A percentile compares a stretch with the other conserved stretches of the same genome.
Evolutionary conservation across 139 green algal species (phyloP).

Genomic region (Nannochloris sp.): DNA sequence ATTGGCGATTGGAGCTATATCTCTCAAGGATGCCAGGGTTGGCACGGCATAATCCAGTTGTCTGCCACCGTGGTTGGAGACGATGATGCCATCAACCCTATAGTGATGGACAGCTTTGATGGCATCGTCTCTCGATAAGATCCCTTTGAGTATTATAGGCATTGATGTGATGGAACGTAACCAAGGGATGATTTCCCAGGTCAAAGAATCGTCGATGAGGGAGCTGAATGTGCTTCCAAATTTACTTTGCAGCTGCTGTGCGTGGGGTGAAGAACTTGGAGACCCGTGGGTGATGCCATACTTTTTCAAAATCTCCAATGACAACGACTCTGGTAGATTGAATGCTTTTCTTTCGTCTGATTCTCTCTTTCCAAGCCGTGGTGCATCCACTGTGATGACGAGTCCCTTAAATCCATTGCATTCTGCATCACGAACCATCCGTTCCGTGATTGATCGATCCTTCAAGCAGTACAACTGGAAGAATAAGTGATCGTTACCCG

Average conservation of each 20-base stretch:
- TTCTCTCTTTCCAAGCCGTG: slow-evolving; percentile 58
- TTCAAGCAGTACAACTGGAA: slow-evolving; percentile 65
- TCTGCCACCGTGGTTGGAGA: slow-evolving; percentile 71
- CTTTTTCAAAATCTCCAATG: slow-evolving; percentile 41
- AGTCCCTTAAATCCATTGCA: slow-evolving; percentile 62
- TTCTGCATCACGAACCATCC: slow-evolving; percentile 57
- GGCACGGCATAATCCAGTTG: slow-evolving; percentile 81
- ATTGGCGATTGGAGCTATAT: slow-evolving; percentile 52
- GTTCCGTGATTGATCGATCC: slow-evolving; percentile 43
- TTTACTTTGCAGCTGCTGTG: slow-evolving; percentile 2
- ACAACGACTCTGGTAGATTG: slow-evolving; percentile 38
- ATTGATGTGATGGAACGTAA: slow-evolving; percentile 59
- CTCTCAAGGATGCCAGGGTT: slow-evolving; percentile 63
- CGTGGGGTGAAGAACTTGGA: neutral
- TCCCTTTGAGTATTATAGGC: slow-evolving; percentile 79
- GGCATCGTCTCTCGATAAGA: slow-evolving; percentile 70
- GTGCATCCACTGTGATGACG: slow-evolving; percentile 83
- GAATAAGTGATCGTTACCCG: slow-evolving; percentile 25
- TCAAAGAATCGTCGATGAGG: slow-evolving; percentile 45
- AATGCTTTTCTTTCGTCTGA: slow-evolving; percentile 61
- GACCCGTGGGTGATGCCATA: neutral
- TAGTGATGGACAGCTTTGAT: slow-evolving; percentile 42
- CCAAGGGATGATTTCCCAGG: slow-evolving; percentile 71
- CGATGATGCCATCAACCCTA: slow-evolving; percentile 74
- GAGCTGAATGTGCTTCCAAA: slow-evolving; percentile 26